Base-by-base conservation (phyloP, 2,329 filamentous ascomycete genomes). In the Fusarium solani-melongenae region DNA sequence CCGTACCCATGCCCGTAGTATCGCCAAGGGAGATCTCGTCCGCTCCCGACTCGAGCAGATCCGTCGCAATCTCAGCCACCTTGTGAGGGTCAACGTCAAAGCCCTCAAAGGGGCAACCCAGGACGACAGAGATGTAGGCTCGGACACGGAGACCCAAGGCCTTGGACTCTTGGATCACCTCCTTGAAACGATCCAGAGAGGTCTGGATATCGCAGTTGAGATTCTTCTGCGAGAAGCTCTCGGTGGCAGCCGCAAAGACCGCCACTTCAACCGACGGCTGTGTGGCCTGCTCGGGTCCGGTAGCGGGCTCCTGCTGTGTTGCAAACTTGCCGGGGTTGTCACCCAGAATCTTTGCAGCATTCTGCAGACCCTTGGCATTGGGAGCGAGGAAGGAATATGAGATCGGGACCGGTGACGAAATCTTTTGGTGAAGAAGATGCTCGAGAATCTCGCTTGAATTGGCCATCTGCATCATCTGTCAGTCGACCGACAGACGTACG, bases 21-120 rank as follows among this genome's bases (percentile, higher is more conserved):
- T 98, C 95, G 8, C 94, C 95, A 1, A 98, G 89, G 2, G 93
- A 93, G 75, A 98, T 95, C 86, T 98, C 94, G 79, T 97, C 94
- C 22, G 94, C 95, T 20, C 95, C 95, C 86, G 96, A 93, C 79
- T 95, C 93, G 1, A 98, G 86, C 57, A 98, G 84, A 78, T 86
- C 91, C 69, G 86, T 88, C 0, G 93, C 92, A 51, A 93, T 89
- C 74, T 92, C 88, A 0, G 90, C 91, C 0, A 93, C 91, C 70
- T 84, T 86, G 78, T 88, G 87, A 34, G 91, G 90, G 75, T 91
- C 85, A 4, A 92, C 90, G 62, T 91, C 88, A 79, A 87, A 86
- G 4, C 91, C 91, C 75, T 92, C 90, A 70, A 92, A 96, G 0
- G 94, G 94, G 73, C 94, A 97, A 2, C 93, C 93, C 7, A 97